Evolutionary conservation across 257 asterid species (phyloP).

Genomic region (Dorcoceras hygrometricum): DNA sequence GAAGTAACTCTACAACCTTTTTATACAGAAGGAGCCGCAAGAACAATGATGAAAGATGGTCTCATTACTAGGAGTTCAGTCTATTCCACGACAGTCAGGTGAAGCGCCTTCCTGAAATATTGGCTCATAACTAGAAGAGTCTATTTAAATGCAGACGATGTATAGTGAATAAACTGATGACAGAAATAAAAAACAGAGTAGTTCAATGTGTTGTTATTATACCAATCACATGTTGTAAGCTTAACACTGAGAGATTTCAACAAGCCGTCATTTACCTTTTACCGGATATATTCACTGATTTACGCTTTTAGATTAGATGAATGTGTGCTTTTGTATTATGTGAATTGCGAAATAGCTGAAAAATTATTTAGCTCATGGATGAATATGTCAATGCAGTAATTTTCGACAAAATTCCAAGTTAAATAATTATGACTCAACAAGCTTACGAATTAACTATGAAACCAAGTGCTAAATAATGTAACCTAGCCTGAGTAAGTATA

Average conservation of each 20-base stretch:
- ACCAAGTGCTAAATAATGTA: neutral
- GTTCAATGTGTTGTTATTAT: neutral
- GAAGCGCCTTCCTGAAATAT: constrained; percentile 23
- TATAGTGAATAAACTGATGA: neutral
- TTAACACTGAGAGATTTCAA: neutral
- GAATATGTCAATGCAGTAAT: neutral
- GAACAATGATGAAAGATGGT: constrained; percentile 36
- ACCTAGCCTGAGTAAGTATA: neutral
- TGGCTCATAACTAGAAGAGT: too few species aligned
- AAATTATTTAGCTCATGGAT: neutral
- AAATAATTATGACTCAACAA: neutral
- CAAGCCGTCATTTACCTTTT: neutral
- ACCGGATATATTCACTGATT: neutral
- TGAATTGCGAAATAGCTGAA: neutral
- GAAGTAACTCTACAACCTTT: constrained; percentile 28
- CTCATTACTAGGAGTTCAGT: constrained; percentile 57
- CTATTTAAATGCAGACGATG: constrained; percentile 10
- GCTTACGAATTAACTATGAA: neutral
- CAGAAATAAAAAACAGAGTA: too few species aligned
- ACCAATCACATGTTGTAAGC: neutral
- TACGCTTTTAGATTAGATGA: too few species aligned
- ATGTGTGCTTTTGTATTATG: neutral
- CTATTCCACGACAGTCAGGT: constrained; percentile 28
- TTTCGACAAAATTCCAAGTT: neutral
- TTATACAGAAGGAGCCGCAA: constrained; percentile 32